phyloP scores from a whole-genome alignment of 2,329 filamentous ascomycete genomes.

The Trichoderma endophyticum region DNA sequence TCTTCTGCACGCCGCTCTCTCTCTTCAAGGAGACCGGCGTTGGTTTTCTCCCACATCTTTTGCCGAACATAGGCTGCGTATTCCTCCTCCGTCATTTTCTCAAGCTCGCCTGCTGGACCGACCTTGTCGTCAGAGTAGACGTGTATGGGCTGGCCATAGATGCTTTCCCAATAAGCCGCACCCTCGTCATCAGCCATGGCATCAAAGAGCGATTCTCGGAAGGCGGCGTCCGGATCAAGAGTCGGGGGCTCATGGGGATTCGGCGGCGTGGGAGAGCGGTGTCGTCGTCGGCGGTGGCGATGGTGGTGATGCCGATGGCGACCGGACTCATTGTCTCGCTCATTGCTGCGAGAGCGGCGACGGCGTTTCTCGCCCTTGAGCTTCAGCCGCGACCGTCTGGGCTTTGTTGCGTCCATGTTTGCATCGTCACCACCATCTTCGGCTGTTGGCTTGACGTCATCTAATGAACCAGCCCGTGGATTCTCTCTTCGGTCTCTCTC shows the following conservation, averaged over 20 bases:
- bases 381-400: slow-evolving; percentile 33
- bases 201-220: slow-evolving; percentile 92
- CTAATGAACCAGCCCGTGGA: neutral
- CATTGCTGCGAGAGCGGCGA: slow-evolving; percentile 25
- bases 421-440: slow-evolving; percentile 15
- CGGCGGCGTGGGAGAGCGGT: slow-evolving; percentile 44
- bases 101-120: slow-evolving; percentile 56
- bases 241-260: slow-evolving; percentile 46
- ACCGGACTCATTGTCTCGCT: slow-evolving; percentile 24
- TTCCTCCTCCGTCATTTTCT: slow-evolving; percentile 88
- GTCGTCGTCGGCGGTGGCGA: slow-evolving; percentile 32
- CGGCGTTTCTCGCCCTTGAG: slow-evolving; percentile 33
- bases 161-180: slow-evolving; percentile 87
- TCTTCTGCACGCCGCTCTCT: slow-evolving; percentile 59
- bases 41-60: slow-evolving; percentile 94
- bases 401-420: slow-evolving; percentile 25
- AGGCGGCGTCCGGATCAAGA: slow-evolving; percentile 70
- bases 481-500: neutral
- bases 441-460: neutral
- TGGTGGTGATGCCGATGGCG: slow-evolving; percentile 26
- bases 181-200: slow-evolving; percentile 96
- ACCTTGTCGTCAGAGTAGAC: slow-evolving; percentile 58
- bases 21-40: slow-evolving; percentile 79
- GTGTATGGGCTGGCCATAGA: slow-evolving; percentile 96
- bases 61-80: slow-evolving; percentile 81